Evolutionary conservation across 306 rosid genomes (phyloP).

Genomic region (Hylodesmum podocarpum): DNA sequence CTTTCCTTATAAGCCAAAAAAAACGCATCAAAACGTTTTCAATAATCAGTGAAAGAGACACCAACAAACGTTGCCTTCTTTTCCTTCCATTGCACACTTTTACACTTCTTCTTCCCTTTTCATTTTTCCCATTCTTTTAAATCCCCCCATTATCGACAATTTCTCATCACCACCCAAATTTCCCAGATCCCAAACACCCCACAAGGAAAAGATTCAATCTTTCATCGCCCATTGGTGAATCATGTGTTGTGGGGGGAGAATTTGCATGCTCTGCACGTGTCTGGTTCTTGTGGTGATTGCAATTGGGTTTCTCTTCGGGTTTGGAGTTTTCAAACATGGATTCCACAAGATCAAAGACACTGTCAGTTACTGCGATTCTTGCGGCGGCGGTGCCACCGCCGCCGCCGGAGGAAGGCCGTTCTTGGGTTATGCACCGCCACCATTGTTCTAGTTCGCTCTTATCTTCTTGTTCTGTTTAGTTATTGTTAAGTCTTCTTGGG

Average conservation of each 20-base stretch:
- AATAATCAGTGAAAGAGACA: slow-evolving; percentile 25
- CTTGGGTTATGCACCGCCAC: slow-evolving; percentile 47
- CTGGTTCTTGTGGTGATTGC: slow-evolving; percentile 49
- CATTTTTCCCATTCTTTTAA: background rate
- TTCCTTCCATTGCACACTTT: background rate
- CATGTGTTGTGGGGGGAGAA: slow-evolving; percentile 59
- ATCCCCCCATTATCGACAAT: slow-evolving; percentile 3
- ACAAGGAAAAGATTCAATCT: background rate
- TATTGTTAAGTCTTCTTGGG: slow-evolving; percentile 6
- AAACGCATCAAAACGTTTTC: slow-evolving; percentile 26
- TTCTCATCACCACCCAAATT: background rate
- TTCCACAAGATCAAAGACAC: slow-evolving; percentile 67
- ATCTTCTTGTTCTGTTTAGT: background rate
- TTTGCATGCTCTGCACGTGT: slow-evolving; percentile 78
- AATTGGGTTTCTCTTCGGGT: slow-evolving; percentile 67
- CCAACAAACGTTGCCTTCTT: background rate
- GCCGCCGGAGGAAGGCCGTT: slow-evolving; percentile 42
- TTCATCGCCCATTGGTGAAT: background rate
- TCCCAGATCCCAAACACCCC: slow-evolving; percentile 26
- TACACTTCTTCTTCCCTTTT: background rate
- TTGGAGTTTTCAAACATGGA: slow-evolving; percentile 79
- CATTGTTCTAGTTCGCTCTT: slow-evolving; percentile 23
- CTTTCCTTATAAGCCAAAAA: slow-evolving; percentile 52
- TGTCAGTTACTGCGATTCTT: slow-evolving; percentile 47
- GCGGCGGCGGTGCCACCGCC: slow-evolving; percentile 31